Conservation (phyloP, 257 asterid genomes). For the Solanum rostratum region DNA sequence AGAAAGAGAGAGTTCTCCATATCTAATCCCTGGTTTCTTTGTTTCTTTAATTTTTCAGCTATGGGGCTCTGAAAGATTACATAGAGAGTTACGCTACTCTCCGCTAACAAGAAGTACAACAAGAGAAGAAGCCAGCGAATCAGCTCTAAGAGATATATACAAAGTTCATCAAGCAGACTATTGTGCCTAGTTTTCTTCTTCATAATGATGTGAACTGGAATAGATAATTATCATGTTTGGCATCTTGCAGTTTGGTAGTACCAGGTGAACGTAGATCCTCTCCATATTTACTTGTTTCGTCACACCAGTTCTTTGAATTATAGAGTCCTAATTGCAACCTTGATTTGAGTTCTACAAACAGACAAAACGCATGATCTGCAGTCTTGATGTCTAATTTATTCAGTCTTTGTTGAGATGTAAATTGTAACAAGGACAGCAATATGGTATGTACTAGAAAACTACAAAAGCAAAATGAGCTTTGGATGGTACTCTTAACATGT, state of each 20-base stretch:
- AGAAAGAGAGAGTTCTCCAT: background rate
- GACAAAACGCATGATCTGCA: background rate
- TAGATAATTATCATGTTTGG: background rate
- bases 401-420: background rate
- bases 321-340: background rate
- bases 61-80: background rate
- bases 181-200: background rate
- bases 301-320: background rate
- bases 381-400: background rate
- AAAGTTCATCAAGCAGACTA: background rate
- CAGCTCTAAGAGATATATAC: background rate
- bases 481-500: background rate
- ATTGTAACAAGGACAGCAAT: background rate
- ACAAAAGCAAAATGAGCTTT: background rate
- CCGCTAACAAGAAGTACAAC: background rate
- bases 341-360: background rate
- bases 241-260: background rate
- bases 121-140: background rate
- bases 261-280: background rate
- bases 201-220: background rate
- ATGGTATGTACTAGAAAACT: background rate
- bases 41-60: background rate
- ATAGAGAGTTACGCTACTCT: background rate
- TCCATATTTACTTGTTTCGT: background rate
- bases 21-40: background rate